A percentile compares a stretch with the other conserved stretches of the same genome.
These are phyloP conservation scores for Candida stauntonica DNA, from an alignment of 805 yeast species.

Conservation along the genomic window DNA sequence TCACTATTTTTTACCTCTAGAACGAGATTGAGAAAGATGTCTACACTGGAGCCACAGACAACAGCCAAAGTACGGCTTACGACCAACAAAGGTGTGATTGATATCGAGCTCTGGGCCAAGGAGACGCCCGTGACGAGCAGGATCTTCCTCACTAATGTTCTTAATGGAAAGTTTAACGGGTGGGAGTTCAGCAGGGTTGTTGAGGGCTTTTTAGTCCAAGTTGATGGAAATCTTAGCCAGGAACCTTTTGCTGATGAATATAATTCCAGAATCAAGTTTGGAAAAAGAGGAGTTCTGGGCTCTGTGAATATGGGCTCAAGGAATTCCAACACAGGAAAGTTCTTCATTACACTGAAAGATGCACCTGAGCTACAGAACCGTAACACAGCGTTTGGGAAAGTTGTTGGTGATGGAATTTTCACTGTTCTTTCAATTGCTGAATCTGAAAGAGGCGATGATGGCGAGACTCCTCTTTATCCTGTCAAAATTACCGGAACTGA, in stretches of 20 bases:
- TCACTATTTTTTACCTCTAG: too few species aligned
- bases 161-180: conserved; percentile 38
- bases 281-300: conserved; percentile 52
- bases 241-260: conserved; percentile 37
- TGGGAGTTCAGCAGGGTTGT: conserved; percentile 39
- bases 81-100: conserved; percentile 57
- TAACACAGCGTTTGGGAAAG: conserved; percentile 51
- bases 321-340: conserved; percentile 34
- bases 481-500: conserved; percentile 37
- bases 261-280: conserved; percentile 47
- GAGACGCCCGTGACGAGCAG: conserved; percentile 51
- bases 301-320: conserved; percentile 36
- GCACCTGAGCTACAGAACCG: conserved; percentile 40
- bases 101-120: conserved; percentile 64
- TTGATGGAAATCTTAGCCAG: conserved; percentile 28
- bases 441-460: conserved; percentile 40
- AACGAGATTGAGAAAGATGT: too few species aligned
- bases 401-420: conserved; percentile 53
- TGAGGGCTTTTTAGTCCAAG: conserved; percentile 33
- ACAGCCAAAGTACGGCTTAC: conserved; percentile 52
- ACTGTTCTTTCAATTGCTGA: conserved; percentile 46
- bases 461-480: conserved; percentile 48
- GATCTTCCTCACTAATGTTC: conserved; percentile 46
- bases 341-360: conserved; percentile 47
- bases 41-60: conserved; percentile 46